A percentile compares a stretch with the other conserved stretches of the same genome.
Conservation (phyloP, 2,329 filamentous ascomycete species). For the Helotiales sp. region DNA sequence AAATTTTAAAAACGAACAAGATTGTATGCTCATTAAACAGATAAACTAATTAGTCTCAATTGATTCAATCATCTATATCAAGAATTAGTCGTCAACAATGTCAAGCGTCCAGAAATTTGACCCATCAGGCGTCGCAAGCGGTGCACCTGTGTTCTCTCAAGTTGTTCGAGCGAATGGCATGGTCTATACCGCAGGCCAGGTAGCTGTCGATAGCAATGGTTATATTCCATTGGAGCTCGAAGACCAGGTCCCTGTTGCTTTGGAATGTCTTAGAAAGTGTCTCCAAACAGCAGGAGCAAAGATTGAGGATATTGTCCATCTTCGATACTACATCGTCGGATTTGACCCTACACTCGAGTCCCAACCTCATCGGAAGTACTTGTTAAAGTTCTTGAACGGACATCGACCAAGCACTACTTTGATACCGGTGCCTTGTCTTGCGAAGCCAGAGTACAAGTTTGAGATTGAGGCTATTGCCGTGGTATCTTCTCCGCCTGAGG, state of each 20-base stretch:
- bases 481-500: background rate
- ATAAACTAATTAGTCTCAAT: background rate
- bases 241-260: background rate
- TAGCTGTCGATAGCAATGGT: background rate
- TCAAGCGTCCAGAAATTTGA: background rate
- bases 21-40: background rate
- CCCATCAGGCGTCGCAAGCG: background rate
- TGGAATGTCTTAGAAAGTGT: background rate
- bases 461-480: constrained; percentile 45
- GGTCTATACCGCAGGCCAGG: background rate
- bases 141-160: background rate
- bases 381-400: constrained; percentile 39
- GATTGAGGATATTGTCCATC: constrained; percentile 41
- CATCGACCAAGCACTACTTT: constrained; percentile 45
- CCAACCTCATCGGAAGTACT: constrained; percentile 38
- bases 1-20: background rate
- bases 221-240: background rate
- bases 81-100: background rate
- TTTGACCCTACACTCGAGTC: constrained; percentile 37
- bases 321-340: constrained; percentile 45
- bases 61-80: too few species aligned
- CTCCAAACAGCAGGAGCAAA: constrained; percentile 35
- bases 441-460: constrained; percentile 40
- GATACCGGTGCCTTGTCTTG: constrained; percentile 43
- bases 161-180: background rate